These are phyloP conservation scores for Annulohypoxylon truncatum DNA, from an alignment of 2,329 filamentous ascomycete species.

Conservation along the genomic window DNA sequence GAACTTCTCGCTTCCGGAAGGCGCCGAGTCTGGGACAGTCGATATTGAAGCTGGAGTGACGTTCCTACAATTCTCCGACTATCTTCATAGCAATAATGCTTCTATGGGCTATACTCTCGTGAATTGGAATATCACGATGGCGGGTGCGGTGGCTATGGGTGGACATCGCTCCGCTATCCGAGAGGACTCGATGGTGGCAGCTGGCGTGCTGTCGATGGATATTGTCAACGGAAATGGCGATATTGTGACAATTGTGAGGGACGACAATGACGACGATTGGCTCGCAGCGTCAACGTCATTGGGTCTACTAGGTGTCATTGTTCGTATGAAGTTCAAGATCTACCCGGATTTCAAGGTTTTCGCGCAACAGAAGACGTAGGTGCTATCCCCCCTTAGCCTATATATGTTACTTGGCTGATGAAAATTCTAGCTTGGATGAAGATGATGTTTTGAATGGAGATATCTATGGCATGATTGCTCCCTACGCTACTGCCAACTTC, in stretches of 20 bases:
- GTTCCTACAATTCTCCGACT: constrained; percentile 63
- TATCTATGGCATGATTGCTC: constrained; percentile 61
- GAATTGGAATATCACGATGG: constrained; percentile 66
- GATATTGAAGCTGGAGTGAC: constrained; percentile 64
- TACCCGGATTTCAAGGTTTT: constrained; percentile 64
- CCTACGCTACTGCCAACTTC: constrained; percentile 63
- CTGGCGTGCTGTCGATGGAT: constrained; percentile 60
- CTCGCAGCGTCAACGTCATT: constrained; percentile 63
- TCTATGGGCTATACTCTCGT: constrained; percentile 63
- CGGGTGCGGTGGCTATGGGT: constrained; percentile 64
- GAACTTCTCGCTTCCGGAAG: constrained; percentile 55
- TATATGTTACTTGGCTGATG: neutral
- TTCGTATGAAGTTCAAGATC: constrained; percentile 60
- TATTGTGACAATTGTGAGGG: constrained; percentile 55
- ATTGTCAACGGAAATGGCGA: constrained; percentile 62
- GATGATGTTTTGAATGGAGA: constrained; percentile 62
- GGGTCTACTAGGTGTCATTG: constrained; percentile 61
- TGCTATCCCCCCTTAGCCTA: neutral
- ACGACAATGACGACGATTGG: constrained; percentile 61
- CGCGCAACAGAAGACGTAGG: constrained; percentile 62
- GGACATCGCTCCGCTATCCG: constrained; percentile 61
- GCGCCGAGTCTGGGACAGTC: constrained; percentile 56
- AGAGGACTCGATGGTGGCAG: constrained; percentile 62
- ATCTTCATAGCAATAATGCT: constrained; percentile 59
- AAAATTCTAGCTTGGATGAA: constrained; percentile 55